Evolutionary conservation across 306 rosid species (phyloP), one percentile per base, ranked within the genome.

Genomic region (Gastrolobium villosum): DNA sequence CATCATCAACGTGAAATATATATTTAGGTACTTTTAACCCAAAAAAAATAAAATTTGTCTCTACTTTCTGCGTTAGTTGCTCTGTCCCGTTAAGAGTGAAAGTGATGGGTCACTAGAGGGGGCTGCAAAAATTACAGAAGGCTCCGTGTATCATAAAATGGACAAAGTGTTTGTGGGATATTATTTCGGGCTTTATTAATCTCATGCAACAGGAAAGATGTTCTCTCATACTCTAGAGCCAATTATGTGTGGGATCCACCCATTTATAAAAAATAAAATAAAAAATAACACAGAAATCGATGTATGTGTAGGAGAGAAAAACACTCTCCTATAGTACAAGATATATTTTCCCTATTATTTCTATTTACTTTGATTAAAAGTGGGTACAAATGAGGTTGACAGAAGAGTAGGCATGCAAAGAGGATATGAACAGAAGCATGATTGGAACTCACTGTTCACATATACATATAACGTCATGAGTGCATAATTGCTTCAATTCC

Each of bases 381-480:
- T 32, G 31, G 73, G 85, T 75, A 72, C 56, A 59, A 59, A 74
- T 83, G 89, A 83, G 63, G 79, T 11, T 75, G 88, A 86, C 88
- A 64, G 13, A 61, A 59, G 84, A 78, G 70, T 80, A 83, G 81
- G 66, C 41, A 45, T 82, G 86, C 85, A 87, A 20, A 86, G 80
- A 80, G 67, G 61, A 77, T 84, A 56, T 46, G 32, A 36, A 84
- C 76, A 83, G 75, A 76, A 57, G 57, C 84, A 90, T 84, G 81
- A 90, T 88, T 81, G 90, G 84, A 83, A 82, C 89, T 84, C 84
- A 90, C 92, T 90, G 90, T 90, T 88, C 84, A 61, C 82, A 50
- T 64, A 14, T 52, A 5, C 54, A 49, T 67, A 71, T 77, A 31
- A 56, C 55, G 89, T 88, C 91, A 87, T 55, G 37, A 48, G 11